Evolutionary conservation across 768 basidiomycete genomes (phyloP).

Genomic region (Psilocybe cubensis): DNA sequence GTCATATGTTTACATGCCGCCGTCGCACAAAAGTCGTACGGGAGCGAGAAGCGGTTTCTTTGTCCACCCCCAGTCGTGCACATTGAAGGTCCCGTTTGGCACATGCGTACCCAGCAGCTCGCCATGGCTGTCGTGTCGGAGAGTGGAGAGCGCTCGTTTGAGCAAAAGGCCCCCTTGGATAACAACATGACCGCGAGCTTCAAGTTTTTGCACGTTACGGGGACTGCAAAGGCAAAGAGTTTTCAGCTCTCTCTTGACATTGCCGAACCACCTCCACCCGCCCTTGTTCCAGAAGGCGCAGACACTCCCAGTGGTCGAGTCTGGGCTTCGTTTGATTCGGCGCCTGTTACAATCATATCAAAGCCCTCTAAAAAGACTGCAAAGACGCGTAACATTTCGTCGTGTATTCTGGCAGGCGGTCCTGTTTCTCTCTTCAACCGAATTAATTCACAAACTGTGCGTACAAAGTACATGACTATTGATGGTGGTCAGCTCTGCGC

Average conservation of each 20-base stretch:
- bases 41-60: constrained; percentile 92
- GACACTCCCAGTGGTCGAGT: constrained; percentile 63
- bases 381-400: constrained; percentile 90
- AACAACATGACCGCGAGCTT: constrained; percentile 86
- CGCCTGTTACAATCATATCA: constrained; percentile 92
- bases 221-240: constrained; percentile 87
- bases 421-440: constrained; percentile 94
- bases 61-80: constrained; percentile 94
- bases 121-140: constrained; percentile 88
- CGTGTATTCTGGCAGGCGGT: constrained; percentile 87
- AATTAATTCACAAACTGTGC: constrained; percentile 95
- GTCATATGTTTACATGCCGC: constrained; percentile 90
- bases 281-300: constrained; percentile 46
- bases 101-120: constrained; percentile 79
- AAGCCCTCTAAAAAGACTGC: constrained; percentile 98
- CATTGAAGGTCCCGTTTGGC: constrained; percentile 87
- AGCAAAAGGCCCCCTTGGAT: constrained; percentile 84
- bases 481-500: constrained; percentile 83
- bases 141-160: constrained; percentile 79
- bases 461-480: constrained; percentile 97
- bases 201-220: constrained; percentile 90
- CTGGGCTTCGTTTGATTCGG: constrained; percentile 93
- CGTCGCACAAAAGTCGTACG: constrained; percentile 95
- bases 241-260: constrained; percentile 88
- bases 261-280: constrained; percentile 67